These are phyloP conservation scores for Musa balbisiana DNA, from an alignment of 202 grass and related monocot species.

Conservation along the genomic window DNA sequence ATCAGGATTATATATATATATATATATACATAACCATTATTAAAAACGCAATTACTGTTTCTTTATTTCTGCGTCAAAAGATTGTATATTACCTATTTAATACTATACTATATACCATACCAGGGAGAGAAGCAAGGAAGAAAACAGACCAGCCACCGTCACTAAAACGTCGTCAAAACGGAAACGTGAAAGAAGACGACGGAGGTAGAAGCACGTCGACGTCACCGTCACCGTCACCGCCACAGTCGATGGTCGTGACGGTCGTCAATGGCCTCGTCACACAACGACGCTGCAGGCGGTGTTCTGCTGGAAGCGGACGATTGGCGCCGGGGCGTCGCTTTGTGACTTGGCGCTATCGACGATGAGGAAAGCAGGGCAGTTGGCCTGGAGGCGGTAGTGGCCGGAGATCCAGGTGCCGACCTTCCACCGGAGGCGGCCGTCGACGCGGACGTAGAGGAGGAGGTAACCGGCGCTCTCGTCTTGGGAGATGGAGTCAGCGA, in stretches of 20 bases:
- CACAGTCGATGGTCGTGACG: too few species aligned
- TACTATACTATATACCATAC: too few species aligned
- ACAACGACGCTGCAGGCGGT: constrained; percentile 54
- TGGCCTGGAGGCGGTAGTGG: constrained; percentile 58
- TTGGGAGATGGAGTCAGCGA: constrained; percentile 33
- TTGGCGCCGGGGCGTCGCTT: constrained; percentile 3
- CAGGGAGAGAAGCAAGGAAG: too few species aligned
- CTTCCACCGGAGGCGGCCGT: constrained; percentile 60
- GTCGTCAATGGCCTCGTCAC: constrained; percentile 9
- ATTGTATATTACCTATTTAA: too few species aligned
- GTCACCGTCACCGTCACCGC: neutral
- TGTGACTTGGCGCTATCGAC: constrained; percentile 28
- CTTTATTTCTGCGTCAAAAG: too few species aligned
- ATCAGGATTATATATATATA: too few species aligned
- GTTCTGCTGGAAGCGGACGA: constrained; percentile 43
- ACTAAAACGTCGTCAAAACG: neutral
- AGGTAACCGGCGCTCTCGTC: constrained; percentile 66
- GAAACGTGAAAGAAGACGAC: neutral
- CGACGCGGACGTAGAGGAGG: constrained; percentile 42
- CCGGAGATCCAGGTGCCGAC: constrained; percentile 75
- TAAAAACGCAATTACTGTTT: too few species aligned
- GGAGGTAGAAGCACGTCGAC: neutral
- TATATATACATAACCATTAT: too few species aligned
- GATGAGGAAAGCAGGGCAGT: constrained; percentile 63
- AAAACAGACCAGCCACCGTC: too few species aligned